phyloP scores from a whole-genome alignment of 2,329 filamentous ascomycete genomes.

The Diaporthe citriasiana region DNA sequence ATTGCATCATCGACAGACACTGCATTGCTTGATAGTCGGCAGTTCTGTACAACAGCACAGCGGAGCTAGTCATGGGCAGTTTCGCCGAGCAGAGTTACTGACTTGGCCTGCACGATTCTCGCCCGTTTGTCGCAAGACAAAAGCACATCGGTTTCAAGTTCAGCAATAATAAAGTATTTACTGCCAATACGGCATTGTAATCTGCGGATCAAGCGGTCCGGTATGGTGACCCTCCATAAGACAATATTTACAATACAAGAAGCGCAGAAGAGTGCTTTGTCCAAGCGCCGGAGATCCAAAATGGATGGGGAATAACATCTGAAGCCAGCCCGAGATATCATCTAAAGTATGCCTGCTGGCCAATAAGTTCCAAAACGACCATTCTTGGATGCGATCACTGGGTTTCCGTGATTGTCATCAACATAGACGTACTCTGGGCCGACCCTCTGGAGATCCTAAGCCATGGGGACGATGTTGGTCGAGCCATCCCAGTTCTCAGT shows the following conservation, averaged over 20 bases:
- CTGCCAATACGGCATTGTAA: neutral
- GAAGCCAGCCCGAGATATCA: neutral
- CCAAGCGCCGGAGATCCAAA: neutral
- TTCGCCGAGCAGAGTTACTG: too few species aligned
- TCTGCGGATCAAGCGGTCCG: neutral
- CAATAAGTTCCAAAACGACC: conserved; percentile 42
- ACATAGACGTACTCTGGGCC: conserved; percentile 47
- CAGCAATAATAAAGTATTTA: too few species aligned
- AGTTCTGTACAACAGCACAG: neutral
- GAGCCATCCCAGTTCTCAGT: conserved; percentile 45
- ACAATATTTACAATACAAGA: neutral
- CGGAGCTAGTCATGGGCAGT: neutral
- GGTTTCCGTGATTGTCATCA: conserved; percentile 47
- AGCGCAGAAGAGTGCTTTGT: neutral
- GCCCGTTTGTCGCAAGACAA: neutral
- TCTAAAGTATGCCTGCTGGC: conserved; percentile 38
- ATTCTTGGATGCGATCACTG: conserved; percentile 46
- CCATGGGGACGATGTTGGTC: conserved; percentile 45
- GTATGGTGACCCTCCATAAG: neutral
- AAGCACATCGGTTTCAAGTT: neutral
- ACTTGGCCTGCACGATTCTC: neutral
- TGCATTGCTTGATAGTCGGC: neutral
- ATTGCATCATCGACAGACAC: conserved; percentile 23
- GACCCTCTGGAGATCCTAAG: conserved; percentile 46
- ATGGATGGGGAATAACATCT: neutral